phyloP scores from a whole-genome alignment of 331 rosid genomes.

The Malus hybrid region DNA sequence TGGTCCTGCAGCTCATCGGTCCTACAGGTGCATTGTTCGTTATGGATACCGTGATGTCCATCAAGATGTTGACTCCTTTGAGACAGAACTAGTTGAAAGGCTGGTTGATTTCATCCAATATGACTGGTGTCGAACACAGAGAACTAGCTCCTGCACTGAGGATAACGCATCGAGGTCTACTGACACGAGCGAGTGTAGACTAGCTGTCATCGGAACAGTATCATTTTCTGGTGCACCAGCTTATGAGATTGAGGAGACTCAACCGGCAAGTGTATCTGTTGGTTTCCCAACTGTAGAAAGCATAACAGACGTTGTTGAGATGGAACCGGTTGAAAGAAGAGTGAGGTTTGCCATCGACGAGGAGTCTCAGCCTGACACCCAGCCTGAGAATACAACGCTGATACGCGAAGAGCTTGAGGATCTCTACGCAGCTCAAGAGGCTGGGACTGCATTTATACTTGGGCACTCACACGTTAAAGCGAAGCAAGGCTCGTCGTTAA shows the following conservation, averaged over 20 bases:
- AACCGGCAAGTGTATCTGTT: slow-evolving; percentile 55
- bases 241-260: slow-evolving; percentile 60
- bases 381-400: slow-evolving; percentile 38
- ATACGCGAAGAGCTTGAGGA: slow-evolving; percentile 71
- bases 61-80: slow-evolving; percentile 98
- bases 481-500: slow-evolving; percentile 72
- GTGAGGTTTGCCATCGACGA: slow-evolving; percentile 82
- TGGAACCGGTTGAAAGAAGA: slow-evolving; percentile 60
- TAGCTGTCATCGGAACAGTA: slow-evolving; percentile 83
- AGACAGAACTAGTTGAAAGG: slow-evolving; percentile 61
- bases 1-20: slow-evolving; percentile 84
- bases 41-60: slow-evolving; percentile 98
- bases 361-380: slow-evolving; percentile 40
- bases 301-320: slow-evolving; percentile 61
- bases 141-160: slow-evolving; percentile 38
- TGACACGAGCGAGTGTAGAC: slow-evolving; percentile 45
- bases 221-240: slow-evolving; percentile 45
- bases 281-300: slow-evolving; percentile 62
- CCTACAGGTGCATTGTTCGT: slow-evolving; percentile 88
- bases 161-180: slow-evolving; percentile 49
- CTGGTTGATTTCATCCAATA: slow-evolving; percentile 69
- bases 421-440: slow-evolving; percentile 65
- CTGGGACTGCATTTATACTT: slow-evolving; percentile 92
- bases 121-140: slow-evolving; percentile 51
- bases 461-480: slow-evolving; percentile 94